Evolutionary conservation across 208 protist genomes (phyloP), one percentile per base, ranked within the genome.

Genomic region (Porcisia deanei): DNA sequence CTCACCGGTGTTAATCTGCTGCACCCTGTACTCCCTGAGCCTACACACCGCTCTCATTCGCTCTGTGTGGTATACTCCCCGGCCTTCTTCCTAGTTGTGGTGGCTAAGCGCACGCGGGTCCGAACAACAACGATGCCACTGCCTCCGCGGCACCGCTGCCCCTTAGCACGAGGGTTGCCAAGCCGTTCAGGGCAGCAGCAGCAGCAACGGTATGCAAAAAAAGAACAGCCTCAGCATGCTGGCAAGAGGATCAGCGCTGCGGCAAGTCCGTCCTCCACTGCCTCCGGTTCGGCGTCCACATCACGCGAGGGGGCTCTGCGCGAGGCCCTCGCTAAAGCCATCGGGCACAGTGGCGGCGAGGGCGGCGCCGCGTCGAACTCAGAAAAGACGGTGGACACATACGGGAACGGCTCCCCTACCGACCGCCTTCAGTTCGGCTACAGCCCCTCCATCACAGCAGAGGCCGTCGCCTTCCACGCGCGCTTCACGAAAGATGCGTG

Each of bases 341-440:
- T 91, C 25, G 73, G 70, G 52, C 69, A 73, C 71, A 70, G 37
- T 7, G 34, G 61, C 25, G 75, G 10, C 22, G 55, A 16, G 66
- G 39, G 59, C 53, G 54, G 55, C 53, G 45, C 58, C 43, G 60
- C 43, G 18, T 39, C 72, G 12, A 37, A 55, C 2, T 8, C 69
- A 30, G 60, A 60, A 14, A 47, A 14, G 3, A 68, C 57, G 22
- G 60, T 90, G 6, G 93, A 97, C 67, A 72, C 65, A 30, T 97
- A 97, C 85, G 93, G 93, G 37, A 94, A 87, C 59, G 90, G 91
- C 39, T 76, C 73, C 14, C 86, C 93, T 10, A 94, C 93, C 43
- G 93, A 97, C 74, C 84, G 93, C 9, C 81, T 97, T 52, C 93
- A 97, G 81, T 97, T 97, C 61, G 93, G 93, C 67, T 97, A 97